Base-by-base conservation (phyloP, 1,284 basidiomycete genomes). In the Moniliophthora roreri region DNA sequence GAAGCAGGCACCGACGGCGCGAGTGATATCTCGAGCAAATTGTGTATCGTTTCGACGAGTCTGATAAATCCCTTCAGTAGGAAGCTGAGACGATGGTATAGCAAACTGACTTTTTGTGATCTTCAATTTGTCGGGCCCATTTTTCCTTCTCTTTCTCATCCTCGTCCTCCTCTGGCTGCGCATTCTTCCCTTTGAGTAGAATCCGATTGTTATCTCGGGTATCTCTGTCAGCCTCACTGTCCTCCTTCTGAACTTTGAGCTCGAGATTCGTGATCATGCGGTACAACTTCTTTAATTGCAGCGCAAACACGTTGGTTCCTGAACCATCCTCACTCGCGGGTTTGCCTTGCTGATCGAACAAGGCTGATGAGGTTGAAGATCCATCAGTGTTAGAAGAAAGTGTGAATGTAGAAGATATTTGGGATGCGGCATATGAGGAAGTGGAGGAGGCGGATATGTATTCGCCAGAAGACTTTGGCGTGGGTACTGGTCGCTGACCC, bases 1-100 rank as follows among this genome's bases (percentile, higher is more conserved):
- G 93, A 95, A 0, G 90, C 83, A 0, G 96, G 96, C 0, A 95
- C 84, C 21, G 85, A 85, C 0, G 94, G 92, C 5, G 93, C 86
- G 46, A 95, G 83, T 0, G 94, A 92, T 21, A 95, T 85, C 50
- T 87, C 81, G 52, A 99, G 81, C 46, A 98, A 84, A 59, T 91
- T 86, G 68, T 93, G 92, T 64, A 97, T 93, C 51, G 84, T 79
- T 63, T 98, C 94, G 1, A 91, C 91, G 5, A 98, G 81, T 58
- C 93, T 53, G 34, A 49, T 3, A 35, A 42, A 36, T 51, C 56
- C 16, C 52, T 40, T 58, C 48, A 51, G 28, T 48, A 36, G 38
- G 35, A 46, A 51, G 32, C 47, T 48, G 15, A 58, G 34, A 48
- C 23, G 24, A 48, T 49, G 63, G 44, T 45, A 32, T 40, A 56